Evolutionary conservation across 148 eudicot species (phyloP).

Genomic region (Chenopodium formosanum): DNA sequence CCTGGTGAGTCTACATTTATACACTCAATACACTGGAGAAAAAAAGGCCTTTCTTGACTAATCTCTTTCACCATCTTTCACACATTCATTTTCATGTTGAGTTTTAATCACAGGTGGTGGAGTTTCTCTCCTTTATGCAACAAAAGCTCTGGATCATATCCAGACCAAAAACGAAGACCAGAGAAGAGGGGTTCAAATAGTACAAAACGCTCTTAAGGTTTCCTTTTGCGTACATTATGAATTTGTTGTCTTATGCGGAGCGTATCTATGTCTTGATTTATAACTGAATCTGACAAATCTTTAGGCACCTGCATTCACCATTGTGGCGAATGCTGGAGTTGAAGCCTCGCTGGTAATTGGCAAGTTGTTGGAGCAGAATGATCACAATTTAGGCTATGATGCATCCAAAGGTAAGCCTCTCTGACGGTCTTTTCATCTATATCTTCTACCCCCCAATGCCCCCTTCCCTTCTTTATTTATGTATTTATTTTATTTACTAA

Average conservation of each 20-base stretch:
- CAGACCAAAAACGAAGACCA: constrained; percentile 71
- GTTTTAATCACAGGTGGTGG: constrained; percentile 69
- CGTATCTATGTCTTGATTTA: not conserved
- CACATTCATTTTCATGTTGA: not conserved
- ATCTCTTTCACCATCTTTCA: not conserved
- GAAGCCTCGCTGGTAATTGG: constrained; percentile 79
- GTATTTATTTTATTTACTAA: too few species aligned
- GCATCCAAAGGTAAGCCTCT: constrained; percentile 74
- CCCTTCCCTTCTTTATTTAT: not conserved
- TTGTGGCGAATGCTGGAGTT: constrained; percentile 85
- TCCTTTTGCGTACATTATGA: constrained; percentile 2
- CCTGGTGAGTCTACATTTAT: constrained; percentile 49
- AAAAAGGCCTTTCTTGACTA: not conserved
- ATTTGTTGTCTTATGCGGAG: not conserved
- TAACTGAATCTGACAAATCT: constrained; percentile 1
- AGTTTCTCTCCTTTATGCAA: constrained; percentile 87
- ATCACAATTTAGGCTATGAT: constrained; percentile 74
- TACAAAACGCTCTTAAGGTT: constrained; percentile 89
- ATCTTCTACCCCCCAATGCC: not conserved
- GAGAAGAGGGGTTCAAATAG: constrained; percentile 79
- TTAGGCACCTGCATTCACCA: constrained; percentile 78
- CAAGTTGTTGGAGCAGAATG: constrained; percentile 85
- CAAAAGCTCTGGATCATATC: constrained; percentile 61
- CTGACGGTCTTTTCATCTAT: not conserved
- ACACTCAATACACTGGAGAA: not conserved